Percentiles rank a stretch among this genome's conserved stretches.
Conservation (phyloP, 1,139 yeast species). For the Kurtzmaniella quercitrusa region DNA sequence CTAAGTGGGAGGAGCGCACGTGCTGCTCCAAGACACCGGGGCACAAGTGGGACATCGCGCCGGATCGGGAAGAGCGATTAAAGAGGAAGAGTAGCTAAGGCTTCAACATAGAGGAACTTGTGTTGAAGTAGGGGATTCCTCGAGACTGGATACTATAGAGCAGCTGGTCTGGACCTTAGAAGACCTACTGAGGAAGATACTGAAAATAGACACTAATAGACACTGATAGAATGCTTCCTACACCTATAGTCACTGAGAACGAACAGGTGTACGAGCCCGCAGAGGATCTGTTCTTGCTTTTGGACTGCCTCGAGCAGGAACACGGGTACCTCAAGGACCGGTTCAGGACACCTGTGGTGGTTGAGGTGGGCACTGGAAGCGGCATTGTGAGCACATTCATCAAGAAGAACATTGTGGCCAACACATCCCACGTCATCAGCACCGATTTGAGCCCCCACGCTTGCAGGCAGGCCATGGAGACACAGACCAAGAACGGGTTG, state of each 20-base stretch:
- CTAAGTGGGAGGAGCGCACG: neutral
- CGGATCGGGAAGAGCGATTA: neutral
- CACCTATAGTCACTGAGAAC: conserved; percentile 35
- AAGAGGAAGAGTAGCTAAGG: too few species aligned
- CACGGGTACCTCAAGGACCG: conserved; percentile 24
- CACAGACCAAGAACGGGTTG: conserved; percentile 44
- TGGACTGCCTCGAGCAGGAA: conserved; percentile 74
- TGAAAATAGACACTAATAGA: too few species aligned
- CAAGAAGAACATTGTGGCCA: conserved; percentile 45
- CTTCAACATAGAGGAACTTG: too few species aligned
- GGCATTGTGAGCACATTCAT: conserved; percentile 82
- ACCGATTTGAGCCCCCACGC: conserved; percentile 83
- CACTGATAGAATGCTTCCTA: conserved; percentile 47
- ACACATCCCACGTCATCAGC: conserved; percentile 49
- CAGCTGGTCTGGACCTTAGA: too few species aligned
- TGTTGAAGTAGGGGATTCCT: too few species aligned
- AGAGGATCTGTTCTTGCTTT: conserved; percentile 80
- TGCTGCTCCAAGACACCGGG: neutral
- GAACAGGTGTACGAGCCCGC: conserved; percentile 82
- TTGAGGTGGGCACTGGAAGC: conserved; percentile 91
- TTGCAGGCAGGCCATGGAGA: conserved; percentile 48
- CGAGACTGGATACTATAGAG: too few species aligned
- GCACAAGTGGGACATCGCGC: neutral
- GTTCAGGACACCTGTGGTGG: conserved; percentile 50
- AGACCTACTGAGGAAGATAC: too few species aligned